These are phyloP conservation scores for Lavandula angustifolia DNA, from an alignment of 257 asterid genomes.

Conservation along the genomic window DNA sequence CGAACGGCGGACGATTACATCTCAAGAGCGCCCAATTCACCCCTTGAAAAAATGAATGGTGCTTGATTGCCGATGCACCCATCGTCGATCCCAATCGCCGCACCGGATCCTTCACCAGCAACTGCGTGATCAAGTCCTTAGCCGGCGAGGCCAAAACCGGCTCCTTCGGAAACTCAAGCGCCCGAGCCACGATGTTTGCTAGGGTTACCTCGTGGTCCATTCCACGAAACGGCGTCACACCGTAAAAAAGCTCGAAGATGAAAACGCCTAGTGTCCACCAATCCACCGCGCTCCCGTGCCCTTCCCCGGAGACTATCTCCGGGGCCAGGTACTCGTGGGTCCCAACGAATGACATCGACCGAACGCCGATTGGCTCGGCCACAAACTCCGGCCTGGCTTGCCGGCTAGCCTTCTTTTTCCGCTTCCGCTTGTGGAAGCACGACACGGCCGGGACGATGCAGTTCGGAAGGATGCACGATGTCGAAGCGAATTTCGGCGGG, in stretches of 20 bases:
- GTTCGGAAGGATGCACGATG: conserved; percentile 79
- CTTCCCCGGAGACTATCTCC: conserved; percentile 80
- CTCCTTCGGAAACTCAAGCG: conserved; percentile 52
- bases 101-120: conserved; percentile 65
- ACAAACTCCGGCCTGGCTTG: conserved; percentile 54
- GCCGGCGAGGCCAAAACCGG: conserved; percentile 32
- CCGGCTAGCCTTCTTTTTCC: conserved; percentile 52
- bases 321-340: conserved; percentile 88
- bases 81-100: conserved; percentile 58
- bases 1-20: conserved; percentile 39
- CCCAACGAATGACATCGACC: conserved; percentile 79
- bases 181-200: conserved; percentile 63
- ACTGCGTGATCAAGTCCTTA: conserved; percentile 56
- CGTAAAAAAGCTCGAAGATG: conserved; percentile 58
- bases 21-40: conserved; percentile 76
- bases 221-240: conserved; percentile 69
- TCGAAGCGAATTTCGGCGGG: conserved; percentile 49
- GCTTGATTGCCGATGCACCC: conserved; percentile 75
- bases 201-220: conserved; percentile 70
- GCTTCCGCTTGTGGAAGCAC: conserved; percentile 66
- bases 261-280: conserved; percentile 90
- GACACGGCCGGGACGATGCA: conserved; percentile 76
- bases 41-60: conserved; percentile 64
- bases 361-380: conserved; percentile 69
- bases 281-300: conserved; percentile 85